Evolutionary conservation across 192 early-diverging fungal species (phyloP), one percentile per base, ranked within the genome.

Genomic region (Linderina pennispora): DNA sequence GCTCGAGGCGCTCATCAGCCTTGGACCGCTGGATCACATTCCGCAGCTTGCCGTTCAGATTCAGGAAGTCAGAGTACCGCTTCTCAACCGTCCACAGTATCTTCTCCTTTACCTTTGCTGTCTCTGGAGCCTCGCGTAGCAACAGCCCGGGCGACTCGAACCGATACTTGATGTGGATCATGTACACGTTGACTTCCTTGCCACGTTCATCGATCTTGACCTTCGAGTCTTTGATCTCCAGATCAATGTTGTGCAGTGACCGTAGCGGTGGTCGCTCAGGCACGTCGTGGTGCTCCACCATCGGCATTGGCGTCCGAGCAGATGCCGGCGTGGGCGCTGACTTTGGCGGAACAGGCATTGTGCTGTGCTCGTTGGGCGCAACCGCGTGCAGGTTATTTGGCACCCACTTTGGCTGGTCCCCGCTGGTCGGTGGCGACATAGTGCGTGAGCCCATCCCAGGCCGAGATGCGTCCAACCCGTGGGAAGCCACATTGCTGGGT

Each of bases 81-180:
- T 96, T 96, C 53, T 91, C 89, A 37, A 91, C 76, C 8, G 79
- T 82, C 91, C 92, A 93, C 38, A 88, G 52, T 33, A 80, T 77
- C 23, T 77, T 73, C 31, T 68, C 74, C 10, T 49, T 36, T 41
- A 51, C 58, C 52, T 62, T 59, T 45, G 71, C 53, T 28, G 67
- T 65, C 10, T 53, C 52, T 25, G 68, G 56, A 9, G 64, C 64
- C 55, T 74, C 71, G 23, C 62, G 59, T 40, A 74, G 52, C 44
- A 65, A 74, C 47, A 74, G 44, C 9, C 64, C 63, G 25, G 53
- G 63, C 44, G 61, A 46, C 43, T 62, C 71, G 25, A 45, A 33
- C 23, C 48, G 65, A 40, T 55, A 57, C 15, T 68, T 44, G 22
- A 74, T 52, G 46, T 74, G 56, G 21, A 74, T 52, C 63, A 74